Evolutionary conservation across 768 basidiomycete genomes (phyloP).

Genomic region (Xerocomellus dryophilus): DNA sequence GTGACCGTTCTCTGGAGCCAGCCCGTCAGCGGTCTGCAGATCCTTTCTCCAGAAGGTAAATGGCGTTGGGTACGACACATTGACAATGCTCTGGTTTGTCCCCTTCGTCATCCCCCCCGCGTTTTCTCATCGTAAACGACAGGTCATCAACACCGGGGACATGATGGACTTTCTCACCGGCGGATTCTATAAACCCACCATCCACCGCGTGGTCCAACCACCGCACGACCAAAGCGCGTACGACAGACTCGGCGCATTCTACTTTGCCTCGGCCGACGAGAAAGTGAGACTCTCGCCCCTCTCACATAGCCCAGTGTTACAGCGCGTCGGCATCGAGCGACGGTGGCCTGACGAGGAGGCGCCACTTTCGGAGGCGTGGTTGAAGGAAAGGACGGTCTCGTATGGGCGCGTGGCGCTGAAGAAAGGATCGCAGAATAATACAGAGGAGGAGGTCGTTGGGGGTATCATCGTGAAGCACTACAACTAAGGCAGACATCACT

Average conservation of each 20-base stretch:
- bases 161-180: constrained; percentile 57
- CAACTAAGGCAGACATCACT: constrained; percentile 36
- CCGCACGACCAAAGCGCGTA: constrained; percentile 47
- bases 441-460: constrained; percentile 53
- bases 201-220: constrained; percentile 60
- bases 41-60: constrained; percentile 46
- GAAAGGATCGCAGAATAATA: constrained; percentile 37
- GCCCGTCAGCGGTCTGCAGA: constrained; percentile 56
- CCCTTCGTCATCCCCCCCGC: background rate
- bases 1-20: constrained; percentile 60
- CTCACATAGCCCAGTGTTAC: constrained; percentile 46
- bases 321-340: constrained; percentile 40
- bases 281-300: constrained; percentile 45
- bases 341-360: constrained; percentile 38
- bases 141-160: constrained; percentile 63
- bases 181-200: constrained; percentile 55
- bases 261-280: constrained; percentile 54
- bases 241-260: constrained; percentile 54
- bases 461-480: constrained; percentile 58
- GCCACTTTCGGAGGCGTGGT: constrained; percentile 50
- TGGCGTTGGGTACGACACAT: constrained; percentile 61
- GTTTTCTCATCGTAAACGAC: background rate
- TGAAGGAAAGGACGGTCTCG: constrained; percentile 45
- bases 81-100: constrained; percentile 50
- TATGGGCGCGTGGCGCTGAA: constrained; percentile 49